phyloP scores from a whole-genome alignment of 1,284 basidiomycete genomes.

The Gymnopus androsaceus region DNA sequence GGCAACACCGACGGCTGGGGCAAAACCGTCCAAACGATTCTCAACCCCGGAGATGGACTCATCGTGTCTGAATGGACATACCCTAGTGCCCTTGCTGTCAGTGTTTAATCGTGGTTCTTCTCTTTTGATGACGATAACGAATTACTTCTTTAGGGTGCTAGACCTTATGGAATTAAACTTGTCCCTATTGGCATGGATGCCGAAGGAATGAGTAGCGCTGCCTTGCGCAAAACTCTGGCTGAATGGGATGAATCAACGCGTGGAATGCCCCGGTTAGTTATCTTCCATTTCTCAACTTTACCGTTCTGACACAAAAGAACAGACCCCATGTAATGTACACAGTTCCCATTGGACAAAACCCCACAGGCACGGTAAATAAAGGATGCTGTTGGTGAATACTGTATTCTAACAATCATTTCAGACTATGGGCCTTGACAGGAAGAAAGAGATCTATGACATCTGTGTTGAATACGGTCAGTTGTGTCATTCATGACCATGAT shows the following conservation, averaged over 20 bases:
- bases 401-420: constrained; percentile 24
- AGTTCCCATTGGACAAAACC: constrained; percentile 78
- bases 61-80: constrained; percentile 77
- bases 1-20: constrained; percentile 82
- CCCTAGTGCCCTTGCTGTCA: constrained; percentile 48
- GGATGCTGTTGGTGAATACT: background rate
- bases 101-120: background rate
- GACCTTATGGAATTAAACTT: constrained; percentile 51
- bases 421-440: constrained; percentile 68
- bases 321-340: constrained; percentile 80
- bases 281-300: background rate
- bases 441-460: constrained; percentile 78
- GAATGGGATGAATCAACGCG: constrained; percentile 67
- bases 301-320: constrained; percentile 4
- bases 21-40: constrained; percentile 55
- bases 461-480: constrained; percentile 72
- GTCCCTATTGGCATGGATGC: constrained; percentile 72
- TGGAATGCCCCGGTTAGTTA: constrained; percentile 50
- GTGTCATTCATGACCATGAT: background rate
- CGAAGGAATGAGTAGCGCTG: constrained; percentile 67
- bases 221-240: constrained; percentile 59
- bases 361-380: constrained; percentile 66
- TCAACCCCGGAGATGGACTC: constrained; percentile 74
- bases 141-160: constrained; percentile 25
- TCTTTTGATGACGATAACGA: background rate